Conservation (phyloP, 176 grass and related monocot genomes). For the Canna indica region DNA sequence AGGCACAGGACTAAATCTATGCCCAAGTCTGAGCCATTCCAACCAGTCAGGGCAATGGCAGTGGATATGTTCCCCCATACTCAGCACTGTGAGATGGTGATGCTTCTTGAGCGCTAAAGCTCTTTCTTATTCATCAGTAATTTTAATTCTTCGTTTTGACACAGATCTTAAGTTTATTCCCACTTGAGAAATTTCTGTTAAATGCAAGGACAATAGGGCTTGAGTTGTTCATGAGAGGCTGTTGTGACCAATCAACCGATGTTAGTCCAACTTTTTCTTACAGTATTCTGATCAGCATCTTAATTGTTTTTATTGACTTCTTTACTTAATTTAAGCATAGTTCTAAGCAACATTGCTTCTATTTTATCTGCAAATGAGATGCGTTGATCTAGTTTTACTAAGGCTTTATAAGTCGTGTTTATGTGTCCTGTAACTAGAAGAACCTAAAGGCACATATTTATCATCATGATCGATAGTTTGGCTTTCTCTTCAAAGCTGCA, state of each 20-base stretch:
- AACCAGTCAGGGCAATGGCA: constrained; percentile 74
- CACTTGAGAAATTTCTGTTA: background rate
- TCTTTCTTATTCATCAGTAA: background rate
- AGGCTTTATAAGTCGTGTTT: background rate
- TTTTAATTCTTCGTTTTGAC: background rate
- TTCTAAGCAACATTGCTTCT: background rate
- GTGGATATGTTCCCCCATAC: constrained; percentile 95
- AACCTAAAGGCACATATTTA: background rate
- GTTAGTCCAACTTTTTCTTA: background rate
- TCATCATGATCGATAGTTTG: too few relatives aligned
- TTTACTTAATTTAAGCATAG: background rate
- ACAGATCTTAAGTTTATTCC: background rate
- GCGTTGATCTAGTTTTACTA: background rate
- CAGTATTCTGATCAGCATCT: background rate
- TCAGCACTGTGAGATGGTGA: constrained; percentile 80
- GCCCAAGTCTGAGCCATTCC: constrained; percentile 75
- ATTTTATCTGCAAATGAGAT: background rate
- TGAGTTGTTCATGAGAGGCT: too few relatives aligned
- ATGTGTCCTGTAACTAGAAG: background rate
- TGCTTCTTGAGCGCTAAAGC: constrained; percentile 77
- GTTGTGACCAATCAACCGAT: background rate
- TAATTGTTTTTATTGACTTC: background rate
- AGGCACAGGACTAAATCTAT: constrained; percentile 73
- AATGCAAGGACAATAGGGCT: background rate
- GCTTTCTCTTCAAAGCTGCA: background rate